Evolutionary conservation across 1,284 basidiomycete genomes (phyloP).

Genomic region (Golubevia sp.): DNA sequence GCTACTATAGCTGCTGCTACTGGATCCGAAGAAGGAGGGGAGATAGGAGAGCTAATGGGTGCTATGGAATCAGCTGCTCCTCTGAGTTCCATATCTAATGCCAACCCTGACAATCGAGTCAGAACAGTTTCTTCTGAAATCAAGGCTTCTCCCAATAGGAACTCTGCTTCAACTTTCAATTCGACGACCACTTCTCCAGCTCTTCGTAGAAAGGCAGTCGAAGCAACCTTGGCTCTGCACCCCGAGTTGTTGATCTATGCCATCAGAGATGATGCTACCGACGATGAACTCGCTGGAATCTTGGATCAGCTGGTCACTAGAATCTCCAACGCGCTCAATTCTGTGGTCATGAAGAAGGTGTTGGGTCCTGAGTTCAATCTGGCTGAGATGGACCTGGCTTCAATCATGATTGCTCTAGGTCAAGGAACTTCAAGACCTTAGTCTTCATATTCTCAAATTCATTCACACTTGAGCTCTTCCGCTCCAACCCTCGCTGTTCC

Average conservation of each 20-base stretch:
- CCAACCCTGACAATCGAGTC: too few relatives aligned
- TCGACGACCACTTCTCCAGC: constrained; percentile 15
- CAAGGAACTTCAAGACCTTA: neutral
- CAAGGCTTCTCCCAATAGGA: neutral
- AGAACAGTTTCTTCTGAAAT: neutral
- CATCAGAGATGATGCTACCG: constrained; percentile 55
- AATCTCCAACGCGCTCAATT: constrained; percentile 39
- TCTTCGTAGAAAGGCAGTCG: constrained; percentile 33
- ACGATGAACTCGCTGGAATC: constrained; percentile 47
- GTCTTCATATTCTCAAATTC: too few relatives aligned
- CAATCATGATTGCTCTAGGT: neutral
- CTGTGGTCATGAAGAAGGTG: constrained; percentile 15
- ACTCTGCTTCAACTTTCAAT: neutral
- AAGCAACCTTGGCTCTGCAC: constrained; percentile 27
- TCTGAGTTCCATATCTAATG: neutral
- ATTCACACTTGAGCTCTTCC: too few relatives aligned
- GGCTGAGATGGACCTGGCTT: neutral
- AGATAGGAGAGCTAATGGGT: neutral
- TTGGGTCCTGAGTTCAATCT: neutral
- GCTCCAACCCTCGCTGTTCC: too few relatives aligned
- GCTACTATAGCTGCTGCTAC: too few relatives aligned
- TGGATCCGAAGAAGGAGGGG: neutral
- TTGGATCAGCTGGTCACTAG: constrained; percentile 52
- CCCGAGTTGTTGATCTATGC: constrained; percentile 50
- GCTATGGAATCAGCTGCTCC: neutral